A percentile compares a stretch with the other conserved stretches of the same genome.
These are phyloP conservation scores for Trichocladium uniseriatum DNA, from an alignment of 495 filamentous ascomycete genomes.

Conservation along the genomic window DNA sequence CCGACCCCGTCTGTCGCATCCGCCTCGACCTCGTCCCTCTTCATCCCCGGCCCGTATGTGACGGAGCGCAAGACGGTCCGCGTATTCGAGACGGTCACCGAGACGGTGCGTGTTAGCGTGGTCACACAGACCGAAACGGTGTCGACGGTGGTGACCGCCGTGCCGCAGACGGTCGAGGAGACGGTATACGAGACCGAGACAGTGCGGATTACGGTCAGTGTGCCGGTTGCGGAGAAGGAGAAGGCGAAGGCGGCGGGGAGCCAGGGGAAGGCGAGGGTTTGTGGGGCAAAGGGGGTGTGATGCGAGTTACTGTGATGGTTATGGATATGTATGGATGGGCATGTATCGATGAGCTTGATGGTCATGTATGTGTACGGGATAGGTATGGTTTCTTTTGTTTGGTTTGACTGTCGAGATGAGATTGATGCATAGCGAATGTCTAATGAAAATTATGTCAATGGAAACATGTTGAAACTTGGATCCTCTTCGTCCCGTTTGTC, in stretches of 20 bases:
- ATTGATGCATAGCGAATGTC: background rate
- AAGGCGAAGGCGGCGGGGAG: background rate
- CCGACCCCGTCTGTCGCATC: no score
- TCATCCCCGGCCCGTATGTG: constrained; percentile 11
- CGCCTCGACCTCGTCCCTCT: background rate
- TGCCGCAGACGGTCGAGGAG: constrained; percentile 20
- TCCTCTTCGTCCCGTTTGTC: no score
- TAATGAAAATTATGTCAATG: background rate
- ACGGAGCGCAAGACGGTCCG: constrained; percentile 28
- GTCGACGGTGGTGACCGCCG: constrained; percentile 14
- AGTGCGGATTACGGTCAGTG: constrained; percentile 17
- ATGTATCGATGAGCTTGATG: background rate
- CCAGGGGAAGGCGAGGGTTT: background rate
- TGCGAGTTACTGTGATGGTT: background rate
- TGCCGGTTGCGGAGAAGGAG: constrained; percentile 9
- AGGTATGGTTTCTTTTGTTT: background rate
- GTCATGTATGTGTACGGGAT: background rate
- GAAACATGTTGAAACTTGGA: background rate
- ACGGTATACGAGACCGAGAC: constrained; percentile 26
- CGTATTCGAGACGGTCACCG: constrained; percentile 27
- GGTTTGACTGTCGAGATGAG: background rate
- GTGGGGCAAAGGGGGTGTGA: background rate
- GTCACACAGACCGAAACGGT: constrained; percentile 18
- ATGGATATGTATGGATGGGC: background rate
- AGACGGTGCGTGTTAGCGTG: constrained; percentile 15